phyloP scores from a whole-genome alignment of 2,329 filamentous ascomycete species.

The Pseudopyricularia javanii region DNA sequence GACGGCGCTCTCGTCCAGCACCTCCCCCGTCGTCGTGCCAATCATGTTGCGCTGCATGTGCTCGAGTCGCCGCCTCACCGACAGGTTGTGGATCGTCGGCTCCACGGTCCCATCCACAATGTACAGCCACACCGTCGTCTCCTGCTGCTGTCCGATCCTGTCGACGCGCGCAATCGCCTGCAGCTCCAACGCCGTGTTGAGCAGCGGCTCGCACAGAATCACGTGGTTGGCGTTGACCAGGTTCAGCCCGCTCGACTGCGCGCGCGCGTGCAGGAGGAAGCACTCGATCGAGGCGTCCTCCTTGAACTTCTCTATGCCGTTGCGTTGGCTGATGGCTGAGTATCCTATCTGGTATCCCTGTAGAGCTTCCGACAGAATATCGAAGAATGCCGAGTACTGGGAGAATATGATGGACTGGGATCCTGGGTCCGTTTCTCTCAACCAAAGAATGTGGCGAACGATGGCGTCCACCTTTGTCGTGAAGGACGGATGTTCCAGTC shows the following conservation, averaged over 20 bases:
- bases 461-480: constrained; percentile 85
- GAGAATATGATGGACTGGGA: constrained; percentile 92
- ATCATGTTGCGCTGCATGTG: constrained; percentile 49
- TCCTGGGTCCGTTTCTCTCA: constrained; percentile 71
- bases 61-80: constrained; percentile 63
- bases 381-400: constrained; percentile 70
- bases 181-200: constrained; percentile 87
- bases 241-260: constrained; percentile 80
- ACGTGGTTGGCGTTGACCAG: constrained; percentile 89
- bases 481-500: constrained; percentile 61
- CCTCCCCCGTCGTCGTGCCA: constrained; percentile 21
- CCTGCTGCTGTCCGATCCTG: constrained; percentile 76
- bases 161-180: constrained; percentile 94
- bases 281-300: constrained; percentile 62
- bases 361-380: constrained; percentile 61
- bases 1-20: constrained; percentile 27
- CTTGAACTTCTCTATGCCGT: constrained; percentile 67
- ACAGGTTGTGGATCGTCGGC: constrained; percentile 80
- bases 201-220: constrained; percentile 83
- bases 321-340: constrained; percentile 53
- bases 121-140: constrained; percentile 93
- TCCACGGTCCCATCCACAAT: constrained; percentile 85
- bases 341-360: constrained; percentile 59
- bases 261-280: constrained; percentile 80
- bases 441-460: constrained; percentile 71